Base-by-base conservation (phyloP, 106 monocot species). In the Amphibolis antarctica region DNA sequence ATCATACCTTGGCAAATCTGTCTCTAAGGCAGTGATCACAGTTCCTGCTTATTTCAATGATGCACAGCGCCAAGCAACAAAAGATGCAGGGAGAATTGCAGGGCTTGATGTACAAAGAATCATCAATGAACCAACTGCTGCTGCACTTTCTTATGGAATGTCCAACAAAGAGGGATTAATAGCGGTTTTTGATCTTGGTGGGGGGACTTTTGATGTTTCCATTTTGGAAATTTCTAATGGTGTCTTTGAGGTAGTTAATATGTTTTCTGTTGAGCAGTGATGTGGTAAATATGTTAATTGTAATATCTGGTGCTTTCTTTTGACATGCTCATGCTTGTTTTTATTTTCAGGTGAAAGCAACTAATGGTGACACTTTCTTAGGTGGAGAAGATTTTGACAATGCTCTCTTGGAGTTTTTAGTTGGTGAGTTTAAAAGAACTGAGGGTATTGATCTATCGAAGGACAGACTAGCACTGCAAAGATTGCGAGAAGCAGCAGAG, bases 361-460 rank as follows among this genome's bases (percentile, higher is more conserved):
- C 91, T 20, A 91, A 86, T 64, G 91, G 86, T 69, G 91, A 91
- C 43, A 91, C 91, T 59, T 91, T 91, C 72, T 71, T 91, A 55
- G 85, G 89, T 17, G 89, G 85, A 52, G 89, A 89, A 59, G 89
- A 89, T 71, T 90, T 90, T 74, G 91, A 91, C 43, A 91, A 91
- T 76, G 63, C 74, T n/a, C 68, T 86, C 11, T 65, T 91, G 45
- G 91, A 86, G 21, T 91, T 78, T 69, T 66, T 91, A 43, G 83
- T 91, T 9, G 78, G 56, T 44, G 91, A 91, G 36, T 91, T 81
- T 55, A 91, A 83, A 66, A 80, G 62, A 67, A 77, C 81, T 29
- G 91, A 91, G 23, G 73, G 53, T n/a, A 83, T 90, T 59, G 89
- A 90, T 74, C 80, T 90, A 17, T 78, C 85, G 19, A 86, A 86